A percentile compares a stretch with the other conserved stretches of the same genome.
Conservation (phyloP, 495 filamentous ascomycete species). For the Penicillium canariense region DNA sequence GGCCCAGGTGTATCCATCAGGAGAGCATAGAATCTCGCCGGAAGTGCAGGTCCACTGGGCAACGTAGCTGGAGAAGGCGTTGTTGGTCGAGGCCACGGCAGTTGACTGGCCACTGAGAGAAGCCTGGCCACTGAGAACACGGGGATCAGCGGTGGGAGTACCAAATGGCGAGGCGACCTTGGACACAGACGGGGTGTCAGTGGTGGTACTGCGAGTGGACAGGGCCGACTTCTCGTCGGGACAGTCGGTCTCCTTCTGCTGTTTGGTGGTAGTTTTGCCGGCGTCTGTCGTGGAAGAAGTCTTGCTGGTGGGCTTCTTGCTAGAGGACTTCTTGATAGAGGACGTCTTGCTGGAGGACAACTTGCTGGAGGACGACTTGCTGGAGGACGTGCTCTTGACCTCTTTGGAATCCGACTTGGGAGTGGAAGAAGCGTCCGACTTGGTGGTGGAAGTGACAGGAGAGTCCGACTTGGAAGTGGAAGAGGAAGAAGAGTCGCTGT, state of each 20-base stretch:
- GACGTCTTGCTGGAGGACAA: not conserved
- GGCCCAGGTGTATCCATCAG: slow-evolving; percentile 38
- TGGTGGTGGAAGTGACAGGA: not conserved
- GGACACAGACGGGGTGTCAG: not conserved
- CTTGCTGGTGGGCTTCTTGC: slow-evolving; percentile 1
- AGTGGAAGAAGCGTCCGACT: not conserved
- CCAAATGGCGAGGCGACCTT: slow-evolving; percentile 19
- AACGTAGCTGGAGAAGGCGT: slow-evolving; percentile 17
- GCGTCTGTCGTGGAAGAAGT: not conserved
- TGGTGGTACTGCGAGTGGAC: slow-evolving; percentile 6
- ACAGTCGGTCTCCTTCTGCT: not conserved
- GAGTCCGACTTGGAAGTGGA: not conserved
- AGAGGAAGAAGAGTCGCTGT: not conserved
- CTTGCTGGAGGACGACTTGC: not conserved
- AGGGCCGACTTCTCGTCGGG: not conserved
- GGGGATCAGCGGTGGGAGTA: slow-evolving; percentile 11
- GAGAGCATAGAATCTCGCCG: slow-evolving; percentile 37
- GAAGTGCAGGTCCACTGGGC: slow-evolving; percentile 21
- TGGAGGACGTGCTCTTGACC: not conserved
- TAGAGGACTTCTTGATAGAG: not conserved
- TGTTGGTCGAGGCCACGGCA: slow-evolving; percentile 20
- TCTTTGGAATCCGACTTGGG: not conserved
- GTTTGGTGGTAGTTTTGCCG: not conserved
- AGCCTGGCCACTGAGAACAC: slow-evolving; percentile 1
- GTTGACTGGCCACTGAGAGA: no score